Evolutionary conservation across 305 asterid species (phyloP), one percentile per base, ranked within the genome.

Genomic region (Withania somnifera): DNA sequence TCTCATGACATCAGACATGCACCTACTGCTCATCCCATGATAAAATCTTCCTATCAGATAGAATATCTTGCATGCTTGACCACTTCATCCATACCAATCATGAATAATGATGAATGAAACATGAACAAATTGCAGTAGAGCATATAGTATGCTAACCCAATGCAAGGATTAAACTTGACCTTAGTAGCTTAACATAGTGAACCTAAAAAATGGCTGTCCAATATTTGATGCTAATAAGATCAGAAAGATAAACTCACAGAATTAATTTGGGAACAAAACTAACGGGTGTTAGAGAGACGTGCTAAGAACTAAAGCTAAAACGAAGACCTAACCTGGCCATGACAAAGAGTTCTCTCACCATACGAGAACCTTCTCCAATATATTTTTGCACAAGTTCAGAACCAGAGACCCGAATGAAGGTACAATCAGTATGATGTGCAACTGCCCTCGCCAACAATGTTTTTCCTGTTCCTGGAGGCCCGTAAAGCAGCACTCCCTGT

Each of bases 341-440:
- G 64, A 95, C 99, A 87, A 95, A 95, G 81, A 95, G 98, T 83
- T 95, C 99, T 90, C 99, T 93, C 88, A 95, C 98, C 99, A 95
- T 95, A 76, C 97, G 89, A 76, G 99, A 95, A 36, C 99, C 99
- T 90, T 95, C 99, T 53, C 99, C 99, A 82, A 95, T 95, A 87
- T 95, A 95, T 88, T 95, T 95, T 83, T 95, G 98, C 84, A 95
- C 99, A 73, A 95, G 90, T 88, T 95, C 99, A 53, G 99, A 95
- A 50, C 99, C 98, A 82, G 98, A 95, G 47, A 94, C 98, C 89
- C 99, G 88, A 85, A 95, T 95, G 83, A 95, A 95, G 78, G 99
- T 95, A 89, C 98, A 95, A 83, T 94, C 98, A 20, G 99, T 95
- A 79, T 95, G 99, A 89, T 95, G 99, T 71, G 98, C 98, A 89